A percentile compares a stretch with the other conserved stretches of the same genome.
Evolutionary conservation across 805 yeast genomes (phyloP).

Genomic region (Kockiozyma suomiensis): DNA sequence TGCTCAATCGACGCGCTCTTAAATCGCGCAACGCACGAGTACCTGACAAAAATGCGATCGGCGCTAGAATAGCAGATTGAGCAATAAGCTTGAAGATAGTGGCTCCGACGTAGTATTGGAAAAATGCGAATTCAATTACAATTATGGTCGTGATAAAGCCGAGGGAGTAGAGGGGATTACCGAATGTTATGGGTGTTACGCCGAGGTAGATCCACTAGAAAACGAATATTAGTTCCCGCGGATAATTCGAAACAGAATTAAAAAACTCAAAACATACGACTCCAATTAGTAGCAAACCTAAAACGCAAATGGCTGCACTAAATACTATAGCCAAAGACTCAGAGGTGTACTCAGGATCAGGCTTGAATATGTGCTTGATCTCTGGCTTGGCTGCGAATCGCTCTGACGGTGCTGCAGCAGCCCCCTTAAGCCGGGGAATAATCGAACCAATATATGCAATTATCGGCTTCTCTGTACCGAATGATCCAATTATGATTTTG

Average conservation of each 20-base stretch:
- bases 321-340: conserved; percentile 57
- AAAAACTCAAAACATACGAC: conserved; percentile 14
- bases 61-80: conserved; percentile 52
- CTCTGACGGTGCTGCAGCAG: neutral
- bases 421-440: conserved; percentile 33
- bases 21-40: conserved; percentile 62
- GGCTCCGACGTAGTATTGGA: conserved; percentile 60
- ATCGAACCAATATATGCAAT: conserved; percentile 20
- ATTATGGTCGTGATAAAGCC: conserved; percentile 54
- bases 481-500: conserved; percentile 40
- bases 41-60: conserved; percentile 62
- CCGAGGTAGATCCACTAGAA: conserved; percentile 34
- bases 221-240: neutral
- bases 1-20: conserved; percentile 35
- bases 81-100: conserved; percentile 63
- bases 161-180: conserved; percentile 27
- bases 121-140: conserved; percentile 56
- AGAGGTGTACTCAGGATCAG: conserved; percentile 56
- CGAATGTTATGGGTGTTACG: conserved; percentile 28
- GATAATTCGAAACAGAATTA: neutral
- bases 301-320: conserved; percentile 48
- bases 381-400: conserved; percentile 55
- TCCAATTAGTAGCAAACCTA: conserved; percentile 50
- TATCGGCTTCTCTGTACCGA: conserved; percentile 34
- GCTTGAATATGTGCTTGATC: conserved; percentile 63